Evolutionary conservation across 2,329 filamentous ascomycete genomes (phyloP).

Genomic region (Waltergamsia citrina): DNA sequence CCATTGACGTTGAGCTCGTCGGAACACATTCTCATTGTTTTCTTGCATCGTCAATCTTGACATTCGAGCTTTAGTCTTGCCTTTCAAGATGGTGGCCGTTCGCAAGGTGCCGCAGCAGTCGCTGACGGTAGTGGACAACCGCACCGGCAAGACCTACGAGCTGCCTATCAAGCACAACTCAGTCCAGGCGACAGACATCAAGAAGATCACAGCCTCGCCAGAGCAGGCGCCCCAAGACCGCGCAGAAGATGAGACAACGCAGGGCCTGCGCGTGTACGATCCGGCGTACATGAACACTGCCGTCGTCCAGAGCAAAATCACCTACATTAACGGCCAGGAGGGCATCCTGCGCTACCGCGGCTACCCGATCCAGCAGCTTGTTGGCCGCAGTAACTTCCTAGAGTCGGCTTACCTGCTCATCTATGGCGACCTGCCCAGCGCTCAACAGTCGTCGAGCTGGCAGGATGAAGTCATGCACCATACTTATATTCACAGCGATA

Average conservation of each 20-base stretch:
- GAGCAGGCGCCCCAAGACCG: constrained; percentile 22
- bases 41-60: too few relatives aligned
- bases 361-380: constrained; percentile 41
- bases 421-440: constrained; percentile 38
- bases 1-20: too few relatives aligned
- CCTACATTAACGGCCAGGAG: constrained; percentile 42
- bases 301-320: constrained; percentile 37
- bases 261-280: constrained; percentile 39
- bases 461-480: constrained; percentile 40
- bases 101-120: constrained; percentile 15
- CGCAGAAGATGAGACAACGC: constrained; percentile 33
- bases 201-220: constrained; percentile 32
- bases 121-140: constrained; percentile 37
- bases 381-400: constrained; percentile 36
- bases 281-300: constrained; percentile 45
- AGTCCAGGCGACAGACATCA: constrained; percentile 39
- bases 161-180: constrained; percentile 39
- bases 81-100: constrained; percentile 3
- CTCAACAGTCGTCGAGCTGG: constrained; percentile 28
- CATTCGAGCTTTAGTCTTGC: too few relatives aligned
- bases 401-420: constrained; percentile 41
- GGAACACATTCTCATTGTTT: too few relatives aligned
- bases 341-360: constrained; percentile 42
- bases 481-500: constrained; percentile 37
- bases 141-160: constrained; percentile 36